These are phyloP conservation scores for Candida ficus DNA, from an alignment of 805 yeast genomes.

Conservation along the genomic window DNA sequence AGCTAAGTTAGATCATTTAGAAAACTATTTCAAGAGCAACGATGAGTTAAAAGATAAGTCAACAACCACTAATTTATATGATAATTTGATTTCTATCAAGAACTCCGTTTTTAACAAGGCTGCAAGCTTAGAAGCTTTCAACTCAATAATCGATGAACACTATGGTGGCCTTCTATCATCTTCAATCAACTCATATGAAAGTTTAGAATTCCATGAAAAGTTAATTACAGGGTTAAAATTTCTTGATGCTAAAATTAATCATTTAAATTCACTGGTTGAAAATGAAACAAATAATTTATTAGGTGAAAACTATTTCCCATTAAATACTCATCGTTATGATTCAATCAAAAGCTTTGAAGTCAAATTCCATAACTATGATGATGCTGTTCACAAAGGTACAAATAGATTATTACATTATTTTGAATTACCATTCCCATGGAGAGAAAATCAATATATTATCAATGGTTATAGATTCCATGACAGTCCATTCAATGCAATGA, in stretches of 20 bases:
- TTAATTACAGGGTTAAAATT: conserved; percentile 32
- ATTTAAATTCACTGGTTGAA: conserved; percentile 31
- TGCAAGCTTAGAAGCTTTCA: conserved; percentile 20
- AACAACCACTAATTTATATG: conserved; percentile 24
- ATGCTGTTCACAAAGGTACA: conserved; percentile 39
- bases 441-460: conserved; percentile 82
- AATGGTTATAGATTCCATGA: conserved; percentile 81
- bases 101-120: conserved; percentile 21
- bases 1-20: conserved; percentile 21
- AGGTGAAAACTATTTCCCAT: conserved; percentile 16
- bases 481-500: conserved; percentile 52
- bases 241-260: conserved; percentile 36
- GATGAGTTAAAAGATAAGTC: not conserved
- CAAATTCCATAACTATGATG: conserved; percentile 41
- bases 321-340: conserved; percentile 11
- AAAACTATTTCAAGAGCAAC: conserved; percentile 16
- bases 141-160: conserved; percentile 22
- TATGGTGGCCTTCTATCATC: conserved; percentile 21
- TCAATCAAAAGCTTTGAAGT: conserved; percentile 25
- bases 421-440: conserved; percentile 88
- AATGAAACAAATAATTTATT: conserved; percentile 18
- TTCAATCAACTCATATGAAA: conserved; percentile 20
- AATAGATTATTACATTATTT: conserved; percentile 63
- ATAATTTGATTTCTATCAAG: conserved; percentile 23
- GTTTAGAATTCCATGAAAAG: conserved; percentile 26